Percentiles rank a stretch among this genome's conserved stretches.
Conservation (phyloP, 176 grass and related monocot genomes). For the Coix lacrymajobi region DNA sequence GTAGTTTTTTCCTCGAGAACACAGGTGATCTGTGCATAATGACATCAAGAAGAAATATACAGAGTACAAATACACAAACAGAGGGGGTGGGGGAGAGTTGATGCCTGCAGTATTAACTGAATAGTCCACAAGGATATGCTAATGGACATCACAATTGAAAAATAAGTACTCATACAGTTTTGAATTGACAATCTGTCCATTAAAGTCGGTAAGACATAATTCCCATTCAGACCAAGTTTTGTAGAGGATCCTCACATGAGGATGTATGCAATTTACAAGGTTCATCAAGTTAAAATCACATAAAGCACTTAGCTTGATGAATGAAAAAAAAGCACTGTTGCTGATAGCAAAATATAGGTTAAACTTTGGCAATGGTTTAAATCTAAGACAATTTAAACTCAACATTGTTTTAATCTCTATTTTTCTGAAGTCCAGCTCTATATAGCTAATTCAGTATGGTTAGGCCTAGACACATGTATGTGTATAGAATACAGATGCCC, state of each 20-base stretch:
- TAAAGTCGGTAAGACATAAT: not conserved
- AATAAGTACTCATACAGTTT: not conserved
- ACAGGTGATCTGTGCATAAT: not conserved
- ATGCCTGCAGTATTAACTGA: not conserved
- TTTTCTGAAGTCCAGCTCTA: not conserved
- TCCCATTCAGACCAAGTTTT: not conserved
- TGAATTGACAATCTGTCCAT: not conserved
- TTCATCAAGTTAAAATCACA: not conserved
- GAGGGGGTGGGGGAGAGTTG: not conserved
- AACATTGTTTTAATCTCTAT: conserved; percentile 14
- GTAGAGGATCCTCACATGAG: not conserved
- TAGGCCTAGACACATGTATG: not conserved
- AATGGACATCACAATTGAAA: not conserved
- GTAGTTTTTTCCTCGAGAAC: not conserved
- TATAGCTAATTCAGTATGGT: not conserved
- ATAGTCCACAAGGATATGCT: not conserved
- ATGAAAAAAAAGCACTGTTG: not conserved
- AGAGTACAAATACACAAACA: not conserved
- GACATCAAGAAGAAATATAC: not conserved
- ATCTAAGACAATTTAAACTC: not conserved
- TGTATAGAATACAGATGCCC: not conserved
- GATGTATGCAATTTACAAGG: conserved; percentile 4
- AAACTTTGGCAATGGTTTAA: not conserved
- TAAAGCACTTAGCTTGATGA: not conserved
- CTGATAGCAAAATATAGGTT: not conserved